Evolutionary conservation across 169 alveolate genomes (phyloP).

Genomic region (Plasmodium gonderi): DNA sequence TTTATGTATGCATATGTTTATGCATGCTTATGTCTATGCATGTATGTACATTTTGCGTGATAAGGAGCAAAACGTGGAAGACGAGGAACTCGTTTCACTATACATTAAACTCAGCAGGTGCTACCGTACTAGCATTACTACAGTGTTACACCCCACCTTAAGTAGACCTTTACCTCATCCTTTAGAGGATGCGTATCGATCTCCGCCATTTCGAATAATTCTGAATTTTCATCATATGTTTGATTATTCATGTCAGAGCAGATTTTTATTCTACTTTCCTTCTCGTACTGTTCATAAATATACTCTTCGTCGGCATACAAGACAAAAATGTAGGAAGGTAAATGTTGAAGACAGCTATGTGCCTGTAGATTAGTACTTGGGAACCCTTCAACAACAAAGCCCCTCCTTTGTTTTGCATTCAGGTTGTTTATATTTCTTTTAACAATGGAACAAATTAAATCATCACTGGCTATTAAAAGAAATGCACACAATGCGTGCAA

Average conservation of each 20-base stretch:
- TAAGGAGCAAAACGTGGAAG: neutral
- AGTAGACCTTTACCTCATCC: slow-evolving; percentile 34
- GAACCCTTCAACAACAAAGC: slow-evolving; percentile 48
- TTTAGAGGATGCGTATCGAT: slow-evolving; percentile 1
- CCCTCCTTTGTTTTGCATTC: slow-evolving; percentile 46
- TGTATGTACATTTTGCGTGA: no score
- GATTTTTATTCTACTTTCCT: slow-evolving; percentile 19
- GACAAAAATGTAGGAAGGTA: slow-evolving; percentile 48
- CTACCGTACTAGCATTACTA: neutral
- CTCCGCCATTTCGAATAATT: slow-evolving; percentile 26
- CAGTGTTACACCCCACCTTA: slow-evolving; percentile 25
- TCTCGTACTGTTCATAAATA: slow-evolving; percentile 43
- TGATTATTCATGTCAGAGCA: slow-evolving; percentile 1
- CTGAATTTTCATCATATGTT: neutral
- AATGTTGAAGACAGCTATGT: slow-evolving; percentile 39
- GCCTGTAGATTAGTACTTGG: slow-evolving; percentile 59
- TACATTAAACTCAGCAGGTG: neutral
- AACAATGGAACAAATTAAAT: slow-evolving; percentile 28
- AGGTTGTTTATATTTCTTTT: slow-evolving; percentile 25
- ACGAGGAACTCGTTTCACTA: neutral
- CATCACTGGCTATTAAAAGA: slow-evolving; percentile 30
- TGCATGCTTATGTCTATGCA: no score
- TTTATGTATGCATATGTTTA: no score
- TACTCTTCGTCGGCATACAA: slow-evolving; percentile 63
- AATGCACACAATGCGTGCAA: neutral